Evolutionary conservation across 2,329 filamentous ascomycete genomes (phyloP), one percentile per base, ranked within the genome.

Genomic region (Passalora sequoiae): DNA sequence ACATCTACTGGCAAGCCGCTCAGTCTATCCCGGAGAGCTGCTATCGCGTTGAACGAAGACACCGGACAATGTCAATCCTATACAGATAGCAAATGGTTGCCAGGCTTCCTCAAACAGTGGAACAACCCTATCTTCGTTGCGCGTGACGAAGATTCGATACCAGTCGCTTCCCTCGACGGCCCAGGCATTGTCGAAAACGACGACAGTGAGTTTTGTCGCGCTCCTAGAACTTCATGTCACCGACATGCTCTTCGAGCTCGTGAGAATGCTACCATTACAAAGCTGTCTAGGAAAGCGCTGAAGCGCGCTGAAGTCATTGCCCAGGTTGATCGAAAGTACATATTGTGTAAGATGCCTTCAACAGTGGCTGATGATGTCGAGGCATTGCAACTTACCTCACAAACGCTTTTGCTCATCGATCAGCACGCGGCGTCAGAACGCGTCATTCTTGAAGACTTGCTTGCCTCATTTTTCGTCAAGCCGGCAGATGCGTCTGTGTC

Each of bases 391-490:
- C n/a, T n/a, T 27, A 12, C 24, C 24, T 15, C 33, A 4, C 13
- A 17, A 10, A 54, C 80, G 1, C 68, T 97, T 4, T 74, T 94
- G 0, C 71, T 96, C 28, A 75, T 96, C 4, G 92, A 98, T 59
- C 92, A 98, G 59, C 92, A 98, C 61, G 92, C 92, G 1, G 92
- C 89, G 3, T 91, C 96, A 61, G 92, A 98, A 68, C 77, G 92
- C 33, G 81, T 85, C 50, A 81, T 82, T 1, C 76, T 97, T 1
- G 92, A 98, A 60, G 61, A 65, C 0, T 71, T 98, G 1, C 80
- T 94, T 61, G 49, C 60, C 17, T 72, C 78, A 2, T 66, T 85
- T 22, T 80, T 73, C 54, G 49, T 48, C 3, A 22, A 12, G 6
- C 6, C 6, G 24, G 12, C 24, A 27, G 6, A 27, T 7, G 12